Evolutionary conservation across 2,329 filamentous ascomycete genomes (phyloP), one percentile per base, ranked within the genome.

Genomic region (Hymenoscyphus linearis): DNA sequence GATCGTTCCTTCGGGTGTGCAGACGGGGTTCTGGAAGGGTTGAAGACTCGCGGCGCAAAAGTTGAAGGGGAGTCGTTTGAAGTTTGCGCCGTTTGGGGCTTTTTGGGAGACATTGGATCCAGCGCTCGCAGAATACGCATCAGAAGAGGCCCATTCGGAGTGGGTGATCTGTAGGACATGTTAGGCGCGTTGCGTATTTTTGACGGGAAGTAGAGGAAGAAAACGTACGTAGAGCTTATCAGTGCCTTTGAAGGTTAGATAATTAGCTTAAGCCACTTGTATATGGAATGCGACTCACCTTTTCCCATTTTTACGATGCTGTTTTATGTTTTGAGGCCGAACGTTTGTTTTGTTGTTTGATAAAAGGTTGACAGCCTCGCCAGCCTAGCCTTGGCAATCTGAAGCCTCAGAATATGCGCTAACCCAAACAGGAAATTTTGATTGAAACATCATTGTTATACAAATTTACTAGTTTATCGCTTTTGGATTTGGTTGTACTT

Each of bases 11-110:
- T 89, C 82, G 3, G 83, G 72, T 0, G 93, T 98, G 79, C 95
- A 99, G 37, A 99, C 95, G 4, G 95, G 93, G 71, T 96, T 90
- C 72, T 88, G 85, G 79, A 97, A 99, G 7, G 96, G 96, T 73
- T 98, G 95, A 36, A 99, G 87, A 63, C 91, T 96, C 44, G 96
- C 87, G 64, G 95, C 91, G 83, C 95, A 99, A 78, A 95, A 98
- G 81, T 97, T 98, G 84, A 96, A 99, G 34, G 96, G 95, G 1
- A 99, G 84, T 53, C 91, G 89, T 72, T 89, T 91, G 79, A 98
- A 98, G 40, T 84, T 83, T 55, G 85, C 82, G 66, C 85, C 83
- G 25, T 76, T 76, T 2, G 78, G 66, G 70, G 81, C 75, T 77
- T 86, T 74, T 73, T 82, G 74, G 57, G 86, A 87, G 60, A 88